These are phyloP conservation scores for Piper longum DNA, from an alignment of 164 flowering plant genomes.

Conservation along the genomic window DNA sequence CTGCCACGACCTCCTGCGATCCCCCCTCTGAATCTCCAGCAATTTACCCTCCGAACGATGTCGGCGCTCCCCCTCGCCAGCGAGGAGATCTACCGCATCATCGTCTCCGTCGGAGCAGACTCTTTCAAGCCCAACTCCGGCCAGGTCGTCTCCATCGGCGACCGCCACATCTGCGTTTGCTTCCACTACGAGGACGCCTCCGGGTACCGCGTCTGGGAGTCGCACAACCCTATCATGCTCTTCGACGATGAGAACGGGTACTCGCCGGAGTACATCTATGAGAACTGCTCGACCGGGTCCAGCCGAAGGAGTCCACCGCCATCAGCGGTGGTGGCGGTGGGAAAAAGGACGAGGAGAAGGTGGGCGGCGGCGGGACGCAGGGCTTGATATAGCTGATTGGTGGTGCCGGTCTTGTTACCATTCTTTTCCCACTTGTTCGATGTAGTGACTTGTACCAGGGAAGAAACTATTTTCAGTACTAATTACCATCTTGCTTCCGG, in stretches of 20 bases:
- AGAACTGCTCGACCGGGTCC: slow-evolving; percentile 71
- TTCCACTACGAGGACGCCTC: slow-evolving; percentile 51
- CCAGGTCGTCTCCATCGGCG: slow-evolving; percentile 69
- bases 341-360: slow-evolving; percentile 11
- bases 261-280: slow-evolving; percentile 78
- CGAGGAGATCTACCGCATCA: slow-evolving; percentile 56
- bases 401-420: slow-evolving; percentile 18
- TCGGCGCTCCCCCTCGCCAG: slow-evolving; percentile 26
- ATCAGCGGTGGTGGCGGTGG: slow-evolving; percentile 4
- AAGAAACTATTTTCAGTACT: no score
- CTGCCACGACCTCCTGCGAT: slow-evolving; percentile 3
- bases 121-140: slow-evolving; percentile 83
- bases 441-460: no score
- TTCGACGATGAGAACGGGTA: slow-evolving; percentile 78
- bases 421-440: no score
- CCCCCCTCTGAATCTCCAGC: neutral
- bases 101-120: slow-evolving; percentile 40
- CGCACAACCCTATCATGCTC: slow-evolving; percentile 93
- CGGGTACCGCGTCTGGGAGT: slow-evolving; percentile 93
- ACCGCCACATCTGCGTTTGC: slow-evolving; percentile 76
- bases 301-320: slow-evolving; percentile 3
- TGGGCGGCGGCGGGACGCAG: slow-evolving; percentile 31
- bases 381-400: slow-evolving; percentile 67
- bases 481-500: no score
- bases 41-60: neutral